Percentiles rank a stretch among this genome's conserved stretches.
Conservation (phyloP, 176 grass and related monocot species). For the Juncus inflexus region DNA sequence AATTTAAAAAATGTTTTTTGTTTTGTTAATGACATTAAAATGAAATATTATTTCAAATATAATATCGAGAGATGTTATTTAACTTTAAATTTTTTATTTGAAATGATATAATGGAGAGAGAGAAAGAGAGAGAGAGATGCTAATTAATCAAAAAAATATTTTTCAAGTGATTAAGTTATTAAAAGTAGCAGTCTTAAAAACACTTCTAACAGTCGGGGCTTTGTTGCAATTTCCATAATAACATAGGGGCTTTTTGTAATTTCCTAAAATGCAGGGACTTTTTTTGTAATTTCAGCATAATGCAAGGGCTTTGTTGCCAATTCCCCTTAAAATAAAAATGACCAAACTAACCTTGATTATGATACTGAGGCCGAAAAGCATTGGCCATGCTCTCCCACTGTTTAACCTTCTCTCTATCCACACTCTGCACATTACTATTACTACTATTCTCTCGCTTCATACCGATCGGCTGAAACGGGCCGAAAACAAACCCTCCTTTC, state of each 20-base stretch:
- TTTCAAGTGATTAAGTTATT: background rate
- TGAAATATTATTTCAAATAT: too few relatives aligned
- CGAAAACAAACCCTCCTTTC: slow-evolving; percentile 63
- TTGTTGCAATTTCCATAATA: background rate
- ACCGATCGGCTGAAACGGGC: slow-evolving; percentile 62
- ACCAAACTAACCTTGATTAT: slow-evolving; percentile 67
- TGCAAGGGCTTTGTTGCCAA: slow-evolving; percentile 4
- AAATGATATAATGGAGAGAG: too few relatives aligned
- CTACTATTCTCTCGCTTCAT: slow-evolving; percentile 37
- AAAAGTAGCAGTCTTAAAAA: background rate
- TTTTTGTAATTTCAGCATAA: background rate
- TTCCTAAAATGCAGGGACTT: slow-evolving; percentile 4
- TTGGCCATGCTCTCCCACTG: slow-evolving; percentile 70
- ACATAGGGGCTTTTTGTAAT: background rate
- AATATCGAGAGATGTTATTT: too few relatives aligned
- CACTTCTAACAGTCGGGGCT: background rate
- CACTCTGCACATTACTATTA: slow-evolving; percentile 21
- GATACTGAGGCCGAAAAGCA: slow-evolving; percentile 65
- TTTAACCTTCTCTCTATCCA: slow-evolving; percentile 31
- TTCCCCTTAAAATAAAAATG: slow-evolving; percentile 6
- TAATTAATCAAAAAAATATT: too few relatives aligned
- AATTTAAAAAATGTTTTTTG: background rate
- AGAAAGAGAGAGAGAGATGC: too few relatives aligned
- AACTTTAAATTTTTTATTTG: too few relatives aligned
- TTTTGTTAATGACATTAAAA: too few relatives aligned